Evolutionary conservation across 2,329 filamentous ascomycete species (phyloP), one percentile per base, ranked within the genome.

Genomic region (Colletotrichum godetiae): DNA sequence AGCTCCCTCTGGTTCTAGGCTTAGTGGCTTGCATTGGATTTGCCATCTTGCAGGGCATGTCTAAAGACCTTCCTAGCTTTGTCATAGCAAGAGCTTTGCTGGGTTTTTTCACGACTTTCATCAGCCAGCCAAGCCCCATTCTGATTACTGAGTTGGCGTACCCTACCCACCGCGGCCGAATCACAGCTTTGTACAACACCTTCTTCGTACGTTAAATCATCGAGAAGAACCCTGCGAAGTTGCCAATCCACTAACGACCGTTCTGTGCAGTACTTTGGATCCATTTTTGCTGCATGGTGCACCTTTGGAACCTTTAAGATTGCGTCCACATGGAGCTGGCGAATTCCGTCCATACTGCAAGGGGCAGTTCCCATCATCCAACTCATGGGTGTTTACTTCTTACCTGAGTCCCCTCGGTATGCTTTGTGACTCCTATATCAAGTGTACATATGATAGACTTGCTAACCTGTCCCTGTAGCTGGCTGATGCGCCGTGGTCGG

Each of bases 401-500:
- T 92, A 0, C 90, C 91, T 0, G 91, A 92, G 77, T 91, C 88
- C 2, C 91, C 91, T 60, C 55, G 62, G 68, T 67, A 33, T 22
- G 49, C 8, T 7, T 42, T 7, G 15, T 15, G 2, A 2, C 15
- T 49, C 22, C 15, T 3, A 29, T 46, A 15, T 29, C 13, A 19
- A 5, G 7, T 3, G 19, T n/a, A 22, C 22, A 15, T 1, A 29
- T 31, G 4, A 11, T 49, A 15, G 22, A 2, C 15, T 53, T 3
- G 10, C 55, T 70, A 4, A 70, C n/a, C 5, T 0, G 5, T 15
- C 4, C 4, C 22, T 31, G 7, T 2, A 82, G 91, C 67, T 92
- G 90, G 90, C 83, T 92, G 24, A 89, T 90, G 71, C 86, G 87
- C 70, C 86, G 89, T 70, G 85, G 87, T 71, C 86, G 87, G 33